Evolutionary conservation across 2,329 filamentous ascomycete genomes (phyloP), one percentile per base, ranked within the genome.

Genomic region (Fusarium multiceps): DNA sequence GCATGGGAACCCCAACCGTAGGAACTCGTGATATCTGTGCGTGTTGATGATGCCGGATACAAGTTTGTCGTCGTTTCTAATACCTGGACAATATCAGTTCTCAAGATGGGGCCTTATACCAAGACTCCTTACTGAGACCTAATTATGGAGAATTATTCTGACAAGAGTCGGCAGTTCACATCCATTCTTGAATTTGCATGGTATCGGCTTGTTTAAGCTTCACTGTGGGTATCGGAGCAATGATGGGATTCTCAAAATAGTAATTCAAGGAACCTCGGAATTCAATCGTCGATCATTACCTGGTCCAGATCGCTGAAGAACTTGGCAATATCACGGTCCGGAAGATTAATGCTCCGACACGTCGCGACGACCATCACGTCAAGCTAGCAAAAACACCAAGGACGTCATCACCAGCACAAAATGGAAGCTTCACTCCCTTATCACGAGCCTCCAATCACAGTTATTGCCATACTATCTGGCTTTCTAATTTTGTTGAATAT

Each of bases 401-500:
- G 8, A 41, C 30, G 18, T 45, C 12, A 64, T 27, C 9, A 4
- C 12, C 9, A 10, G 13, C 1, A 8, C 27, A 40, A 8, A 16
- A 68, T 71, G 63, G 46, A 68, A 10, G 54, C 75, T 16, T 80
- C 79, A 20, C 75, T 84, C 6, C 81, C 88, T 0, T 93, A 92
- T 74, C 84, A 90, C 59, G 90, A 92, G 71, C 89, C 90, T 0
- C 78, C 78, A 1, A 89, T 93, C 20, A 68, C 80, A 11, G 85
- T 83, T 0, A 85, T 93, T 47, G 82, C 93, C 4, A 83, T 86
- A 45, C 83, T 87, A 7, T 80, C 89, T 0, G 88, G 88, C 0
- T 90, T 94, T 69, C 77, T 93, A 0, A 74, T 93, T 1, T 75
- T 87, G 1, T 83, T 92, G 46, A 92, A 92, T 68, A 46, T 85